Evolutionary conservation across 441 rosid species (phyloP), one percentile per base, ranked within the genome.

Genomic region (Croton setiger): DNA sequence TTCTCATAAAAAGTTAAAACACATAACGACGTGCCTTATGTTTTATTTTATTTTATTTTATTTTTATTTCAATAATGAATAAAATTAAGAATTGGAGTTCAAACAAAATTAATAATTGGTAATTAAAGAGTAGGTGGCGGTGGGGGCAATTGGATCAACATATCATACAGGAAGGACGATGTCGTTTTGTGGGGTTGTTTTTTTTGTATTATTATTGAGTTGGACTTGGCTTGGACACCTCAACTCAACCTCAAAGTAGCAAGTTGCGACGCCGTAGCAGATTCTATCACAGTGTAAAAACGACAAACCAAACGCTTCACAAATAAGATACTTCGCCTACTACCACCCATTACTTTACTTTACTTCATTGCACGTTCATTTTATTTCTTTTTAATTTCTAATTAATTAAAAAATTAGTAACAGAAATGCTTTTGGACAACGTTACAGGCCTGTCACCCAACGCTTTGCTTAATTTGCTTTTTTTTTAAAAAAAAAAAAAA

Each of bases 331-430:
- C 37, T 21, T 37, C 54, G 23, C 18, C 33, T 55, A 4, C 44
- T 43, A 14, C 10, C 35, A 5, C 1, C 63, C 31, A 27, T 27
- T 27, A 27, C 31, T 0, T 27, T 27, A 20, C 44, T 55, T n/a
- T 59, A 73, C 79, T 56, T 36, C 70, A 41, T 60, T 15, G 78
- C 84, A 83, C 84, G 83, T 75, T 72, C 81, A 67, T 37, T 7
- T 57, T 13, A 1, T 53, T 31, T 43, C 47, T 55, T 3, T 11
- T 20, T 27, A 27, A 27, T 35, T n/a, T 9, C 20, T 6, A 0
- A 15, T 6, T 2, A 23, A 13, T 23, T 1, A 15, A 1, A 1
- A 36, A 59, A 2, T 18, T 18, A 14, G 7, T 3, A 52, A 52
- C 18, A 36, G 0, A 20, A 35, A 15, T 2, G 5, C 49, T 52